These are phyloP conservation scores for Mycena metata DNA, from an alignment of 768 basidiomycete genomes.

Conservation along the genomic window DNA sequence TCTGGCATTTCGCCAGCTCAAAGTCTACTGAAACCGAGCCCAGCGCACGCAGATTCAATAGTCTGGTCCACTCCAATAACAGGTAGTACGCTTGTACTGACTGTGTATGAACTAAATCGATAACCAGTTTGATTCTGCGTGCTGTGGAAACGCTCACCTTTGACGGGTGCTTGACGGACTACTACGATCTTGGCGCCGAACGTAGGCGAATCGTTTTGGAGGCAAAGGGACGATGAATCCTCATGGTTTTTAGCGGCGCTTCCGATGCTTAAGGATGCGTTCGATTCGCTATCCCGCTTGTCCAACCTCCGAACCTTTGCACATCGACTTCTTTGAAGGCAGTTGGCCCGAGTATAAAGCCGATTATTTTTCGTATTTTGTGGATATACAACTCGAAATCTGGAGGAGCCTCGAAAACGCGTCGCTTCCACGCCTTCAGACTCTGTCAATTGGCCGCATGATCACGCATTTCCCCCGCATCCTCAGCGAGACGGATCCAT, in stretches of 20 bases:
- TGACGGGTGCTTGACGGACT: constrained; percentile 20
- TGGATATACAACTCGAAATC: constrained; percentile 16
- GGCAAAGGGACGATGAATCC: not conserved
- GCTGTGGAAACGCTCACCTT: constrained; percentile 18
- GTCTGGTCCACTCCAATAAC: constrained; percentile 22
- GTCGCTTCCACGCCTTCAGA: constrained; percentile 14
- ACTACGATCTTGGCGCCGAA: constrained; percentile 28
- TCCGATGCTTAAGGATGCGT: constrained; percentile 7
- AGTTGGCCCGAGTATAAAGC: not conserved
- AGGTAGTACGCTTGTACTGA: not conserved
- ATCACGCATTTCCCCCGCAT: constrained; percentile 6
- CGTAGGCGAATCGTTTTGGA: not conserved
- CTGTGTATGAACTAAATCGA: not conserved
- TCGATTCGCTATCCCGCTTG: constrained; percentile 19
- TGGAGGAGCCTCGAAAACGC: not conserved
- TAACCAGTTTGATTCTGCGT: constrained; percentile 17
- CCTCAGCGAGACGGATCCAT: not conserved
- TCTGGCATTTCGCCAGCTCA: constrained; percentile 8
- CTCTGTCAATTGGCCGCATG: constrained; percentile 15
- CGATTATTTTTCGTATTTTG: constrained; percentile 17
- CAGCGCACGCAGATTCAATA: constrained; percentile 20
- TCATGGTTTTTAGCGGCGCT: constrained; percentile 16
- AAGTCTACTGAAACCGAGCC: constrained; percentile 5
- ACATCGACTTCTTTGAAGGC: constrained; percentile 17
- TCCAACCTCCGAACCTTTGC: constrained; percentile 13